Evolutionary conservation across 345 rosid species (phyloP).

Genomic region (Moricandia moricandioides): DNA sequence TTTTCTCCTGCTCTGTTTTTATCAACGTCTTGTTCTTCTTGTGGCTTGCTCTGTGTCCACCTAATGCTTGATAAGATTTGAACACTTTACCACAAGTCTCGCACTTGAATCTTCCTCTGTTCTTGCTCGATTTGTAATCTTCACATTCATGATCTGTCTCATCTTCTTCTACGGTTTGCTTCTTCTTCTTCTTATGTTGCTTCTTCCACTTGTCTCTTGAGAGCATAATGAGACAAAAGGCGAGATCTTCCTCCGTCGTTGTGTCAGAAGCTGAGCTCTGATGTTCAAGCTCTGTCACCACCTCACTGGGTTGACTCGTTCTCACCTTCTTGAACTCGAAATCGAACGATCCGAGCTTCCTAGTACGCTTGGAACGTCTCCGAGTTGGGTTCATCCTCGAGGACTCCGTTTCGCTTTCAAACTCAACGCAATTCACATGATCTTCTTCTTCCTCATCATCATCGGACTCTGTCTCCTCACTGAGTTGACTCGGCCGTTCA

Average conservation of each 20-base stretch:
- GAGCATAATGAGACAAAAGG: constrained; percentile 92
- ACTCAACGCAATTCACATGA: constrained; percentile 17
- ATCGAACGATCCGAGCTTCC: constrained; percentile 38
- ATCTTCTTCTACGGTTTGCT: constrained; percentile 13
- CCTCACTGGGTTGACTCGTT: constrained; percentile 23
- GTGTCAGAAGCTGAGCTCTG: constrained; percentile 78
- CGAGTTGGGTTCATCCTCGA: constrained; percentile 56
- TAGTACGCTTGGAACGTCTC: constrained; percentile 60
- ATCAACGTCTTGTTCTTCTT: constrained; percentile 46
- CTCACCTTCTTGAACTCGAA: constrained; percentile 29
- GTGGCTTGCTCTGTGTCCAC: constrained; percentile 95
- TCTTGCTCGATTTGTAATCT: constrained; percentile 38
- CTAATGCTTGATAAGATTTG: constrained; percentile 87
- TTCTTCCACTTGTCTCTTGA: constrained; percentile 79
- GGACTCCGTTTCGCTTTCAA: constrained; percentile 84
- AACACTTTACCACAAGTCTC: constrained; percentile 78
- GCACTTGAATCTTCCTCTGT: constrained; percentile 52
- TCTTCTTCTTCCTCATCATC: constrained; percentile 40
- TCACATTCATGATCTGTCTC: constrained; percentile 20
- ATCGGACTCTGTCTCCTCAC: constrained; percentile 38
- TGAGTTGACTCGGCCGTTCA: constrained; percentile 30
- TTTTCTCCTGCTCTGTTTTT: constrained; percentile 26
- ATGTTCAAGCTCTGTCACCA: constrained; percentile 55
- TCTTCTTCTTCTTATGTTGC: constrained; percentile 20
- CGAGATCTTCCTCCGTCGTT: constrained; percentile 83